Percentiles rank a stretch among this genome's conserved stretches.
Evolutionary conservation across 2,329 filamentous ascomycete species (phyloP).

Genomic region (Penicillium oxalicum): DNA sequence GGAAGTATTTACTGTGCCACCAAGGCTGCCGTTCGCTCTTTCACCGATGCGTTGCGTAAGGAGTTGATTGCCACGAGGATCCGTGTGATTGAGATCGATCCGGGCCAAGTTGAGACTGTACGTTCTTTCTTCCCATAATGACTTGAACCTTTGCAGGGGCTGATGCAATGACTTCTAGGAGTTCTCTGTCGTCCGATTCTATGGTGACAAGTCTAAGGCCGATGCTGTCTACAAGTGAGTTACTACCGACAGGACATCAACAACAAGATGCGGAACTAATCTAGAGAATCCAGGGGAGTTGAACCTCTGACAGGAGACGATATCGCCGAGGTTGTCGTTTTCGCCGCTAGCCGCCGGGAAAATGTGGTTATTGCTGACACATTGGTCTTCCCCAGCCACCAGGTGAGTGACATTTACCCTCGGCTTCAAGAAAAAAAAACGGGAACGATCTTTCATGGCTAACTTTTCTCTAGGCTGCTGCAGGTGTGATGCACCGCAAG

Average conservation of each 20-base stretch:
- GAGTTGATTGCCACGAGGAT: slow-evolving; percentile 78
- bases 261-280: background rate
- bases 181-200: slow-evolving; percentile 82
- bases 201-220: slow-evolving; percentile 82
- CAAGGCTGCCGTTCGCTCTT: slow-evolving; percentile 80
- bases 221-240: slow-evolving; percentile 79
- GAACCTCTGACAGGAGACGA: slow-evolving; percentile 85
- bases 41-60: slow-evolving; percentile 74
- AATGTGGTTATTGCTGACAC: slow-evolving; percentile 89
- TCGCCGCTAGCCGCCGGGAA: slow-evolving; percentile 73
- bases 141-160: background rate
- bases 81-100: slow-evolving; percentile 80
- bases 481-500: slow-evolving; percentile 23
- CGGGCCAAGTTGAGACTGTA: slow-evolving; percentile 86
- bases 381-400: slow-evolving; percentile 80
- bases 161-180: slow-evolving; percentile 47
- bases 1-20: slow-evolving; percentile 90
- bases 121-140: slow-evolving; percentile 13
- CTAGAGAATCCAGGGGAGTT: slow-evolving; percentile 51
- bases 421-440: background rate
- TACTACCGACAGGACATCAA: background rate
- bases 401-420: slow-evolving; percentile 51
- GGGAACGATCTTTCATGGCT: background rate
- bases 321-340: slow-evolving; percentile 85
- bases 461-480: slow-evolving; percentile 13